A percentile compares a stretch with the other conserved stretches of the same genome.
These are phyloP conservation scores for Aeschynomene evenia DNA, from an alignment of 306 rosid genomes.

Conservation along the genomic window DNA sequence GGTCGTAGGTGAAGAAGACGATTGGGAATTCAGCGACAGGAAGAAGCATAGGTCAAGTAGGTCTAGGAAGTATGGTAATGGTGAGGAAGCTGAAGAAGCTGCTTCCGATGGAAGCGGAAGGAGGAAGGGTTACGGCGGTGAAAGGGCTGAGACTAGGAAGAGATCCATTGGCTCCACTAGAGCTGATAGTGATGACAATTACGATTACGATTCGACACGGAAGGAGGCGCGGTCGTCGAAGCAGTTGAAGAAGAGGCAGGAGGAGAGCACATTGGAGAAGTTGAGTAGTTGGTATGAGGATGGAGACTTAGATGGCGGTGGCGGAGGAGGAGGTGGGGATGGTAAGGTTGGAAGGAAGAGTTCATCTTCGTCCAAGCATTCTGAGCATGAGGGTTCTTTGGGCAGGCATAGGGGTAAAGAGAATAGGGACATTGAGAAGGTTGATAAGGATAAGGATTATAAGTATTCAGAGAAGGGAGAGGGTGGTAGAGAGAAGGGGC, in stretches of 20 bases:
- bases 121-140: conserved; percentile 53
- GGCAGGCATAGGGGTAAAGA: conserved; percentile 57
- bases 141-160: conserved; percentile 53
- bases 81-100: conserved; percentile 55
- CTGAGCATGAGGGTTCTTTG: conserved; percentile 54
- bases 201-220: conserved; percentile 65
- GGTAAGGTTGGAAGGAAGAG: conserved; percentile 55
- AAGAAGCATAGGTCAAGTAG: conserved; percentile 80
- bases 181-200: conserved; percentile 66
- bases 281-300: conserved; percentile 93
- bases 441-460: conserved; percentile 64
- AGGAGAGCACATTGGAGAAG: conserved; percentile 90
- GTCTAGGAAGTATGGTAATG: conserved; percentile 60
- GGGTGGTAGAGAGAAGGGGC: conserved; percentile 62
- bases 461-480: conserved; percentile 64
- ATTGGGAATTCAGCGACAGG: conserved; percentile 73
- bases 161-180: conserved; percentile 58
- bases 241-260: conserved; percentile 79
- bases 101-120: conserved; percentile 63
- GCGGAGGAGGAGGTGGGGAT: conserved; percentile 61
- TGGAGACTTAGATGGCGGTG: conserved; percentile 75
- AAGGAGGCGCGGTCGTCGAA: conserved; percentile 55
- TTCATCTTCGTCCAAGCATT: conserved; percentile 38
- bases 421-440: conserved; percentile 52
- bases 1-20: conserved; percentile 55